Conservation (phyloP, 345 rosid genomes). For the Melastoma malabathricum region DNA sequence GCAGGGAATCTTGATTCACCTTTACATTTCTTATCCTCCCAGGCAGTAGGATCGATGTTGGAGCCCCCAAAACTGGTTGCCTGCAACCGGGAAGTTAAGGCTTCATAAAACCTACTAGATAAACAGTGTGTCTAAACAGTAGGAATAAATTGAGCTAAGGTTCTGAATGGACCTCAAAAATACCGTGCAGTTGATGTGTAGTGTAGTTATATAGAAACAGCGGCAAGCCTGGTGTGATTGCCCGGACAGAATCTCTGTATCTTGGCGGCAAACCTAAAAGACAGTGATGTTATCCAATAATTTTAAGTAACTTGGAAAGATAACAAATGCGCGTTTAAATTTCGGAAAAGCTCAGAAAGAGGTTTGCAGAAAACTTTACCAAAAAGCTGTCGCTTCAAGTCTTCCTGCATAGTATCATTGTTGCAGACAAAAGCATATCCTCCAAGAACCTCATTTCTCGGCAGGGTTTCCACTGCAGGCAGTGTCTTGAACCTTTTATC, state of each 20-base stretch:
- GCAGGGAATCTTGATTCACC: slow-evolving; percentile 99
- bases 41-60: slow-evolving; percentile 96
- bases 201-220: slow-evolving; percentile 94
- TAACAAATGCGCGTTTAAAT: background rate
- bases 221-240: slow-evolving; percentile 95
- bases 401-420: slow-evolving; percentile 99
- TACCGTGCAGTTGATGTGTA: slow-evolving; percentile 94
- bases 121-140: too few relatives aligned
- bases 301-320: background rate
- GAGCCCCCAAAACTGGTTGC: slow-evolving; percentile 95
- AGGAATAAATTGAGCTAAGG: background rate
- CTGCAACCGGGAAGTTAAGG: slow-evolving; percentile 17
- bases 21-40: slow-evolving; percentile 99
- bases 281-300: background rate
- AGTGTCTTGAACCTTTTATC: slow-evolving; percentile 84
- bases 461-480: slow-evolving; percentile 91
- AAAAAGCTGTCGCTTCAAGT: slow-evolving; percentile 80
- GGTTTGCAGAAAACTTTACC: slow-evolving; percentile 27
- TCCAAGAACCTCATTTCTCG: slow-evolving; percentile 91
- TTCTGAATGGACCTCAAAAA: slow-evolving; percentile 67
- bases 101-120: background rate
- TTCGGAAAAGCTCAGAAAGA: background rate
- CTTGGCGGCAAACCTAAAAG: slow-evolving; percentile 87
- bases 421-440: slow-evolving; percentile 97
- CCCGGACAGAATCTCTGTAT: slow-evolving; percentile 93